phyloP scores from a whole-genome alignment of 805 yeast genomes.

The Starmerella roubikii region DNA sequence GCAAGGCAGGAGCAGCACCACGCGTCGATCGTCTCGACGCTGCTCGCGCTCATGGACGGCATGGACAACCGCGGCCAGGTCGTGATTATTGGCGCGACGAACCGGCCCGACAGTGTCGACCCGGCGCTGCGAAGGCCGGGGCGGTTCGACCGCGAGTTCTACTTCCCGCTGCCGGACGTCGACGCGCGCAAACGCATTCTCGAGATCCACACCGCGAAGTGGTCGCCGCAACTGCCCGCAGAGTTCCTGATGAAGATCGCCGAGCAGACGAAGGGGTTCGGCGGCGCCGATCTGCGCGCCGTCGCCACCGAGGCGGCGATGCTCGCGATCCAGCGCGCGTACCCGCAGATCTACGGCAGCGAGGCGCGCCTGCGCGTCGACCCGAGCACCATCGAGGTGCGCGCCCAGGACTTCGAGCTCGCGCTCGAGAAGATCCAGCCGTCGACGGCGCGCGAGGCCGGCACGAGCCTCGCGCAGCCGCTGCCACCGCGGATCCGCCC shows the following conservation, averaged over 20 bases:
- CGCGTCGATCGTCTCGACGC: slow-evolving; percentile 89
- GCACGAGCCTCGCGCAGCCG: slow-evolving; percentile 53
- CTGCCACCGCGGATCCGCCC: slow-evolving; percentile 62
- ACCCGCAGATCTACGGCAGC: slow-evolving; percentile 81
- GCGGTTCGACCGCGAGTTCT: slow-evolving; percentile 91
- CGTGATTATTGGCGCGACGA: slow-evolving; percentile 95
- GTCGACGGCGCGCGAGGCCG: slow-evolving; percentile 75
- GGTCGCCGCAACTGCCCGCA: slow-evolving; percentile 61
- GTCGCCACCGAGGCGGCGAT: slow-evolving; percentile 92
- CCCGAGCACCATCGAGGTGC: slow-evolving; percentile 56
- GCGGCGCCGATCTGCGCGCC: slow-evolving; percentile 94
- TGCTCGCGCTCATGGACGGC: slow-evolving; percentile 95
- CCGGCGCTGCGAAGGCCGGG: slow-evolving; percentile 97
- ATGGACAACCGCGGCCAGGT: slow-evolving; percentile 99
- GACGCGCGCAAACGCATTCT: slow-evolving; percentile 68
- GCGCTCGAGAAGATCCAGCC: slow-evolving; percentile 84
- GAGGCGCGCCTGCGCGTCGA: slow-evolving; percentile 60
- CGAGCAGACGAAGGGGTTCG: slow-evolving; percentile 79
- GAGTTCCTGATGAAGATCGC: slow-evolving; percentile 57
- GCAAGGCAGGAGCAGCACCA: slow-evolving; percentile 97
- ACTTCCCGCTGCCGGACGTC: slow-evolving; percentile 81
- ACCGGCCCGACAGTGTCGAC: slow-evolving; percentile 95
- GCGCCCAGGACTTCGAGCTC: slow-evolving; percentile 69
- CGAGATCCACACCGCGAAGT: slow-evolving; percentile 72
- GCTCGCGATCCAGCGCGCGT: slow-evolving; percentile 77